Evolutionary conservation across 345 rosid species (phyloP).

Genomic region (Bruguiera sexangula): DNA sequence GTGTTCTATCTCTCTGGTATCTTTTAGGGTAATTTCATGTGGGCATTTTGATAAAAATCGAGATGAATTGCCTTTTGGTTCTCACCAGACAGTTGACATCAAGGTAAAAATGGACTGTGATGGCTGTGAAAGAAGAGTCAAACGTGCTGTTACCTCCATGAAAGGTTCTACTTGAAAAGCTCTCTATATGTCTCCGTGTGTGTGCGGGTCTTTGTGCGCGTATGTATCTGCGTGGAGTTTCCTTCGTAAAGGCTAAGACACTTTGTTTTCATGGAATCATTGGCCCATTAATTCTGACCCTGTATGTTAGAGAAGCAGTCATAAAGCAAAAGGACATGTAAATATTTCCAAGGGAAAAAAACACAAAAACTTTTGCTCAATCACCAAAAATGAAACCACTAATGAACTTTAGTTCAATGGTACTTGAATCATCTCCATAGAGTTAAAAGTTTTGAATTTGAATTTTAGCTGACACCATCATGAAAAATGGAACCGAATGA

Average conservation of each 20-base stretch:
- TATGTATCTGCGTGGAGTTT: too few species aligned
- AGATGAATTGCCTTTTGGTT: constrained; percentile 3
- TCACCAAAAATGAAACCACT: too few species aligned
- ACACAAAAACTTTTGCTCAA: neutral
- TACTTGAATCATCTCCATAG: too few species aligned
- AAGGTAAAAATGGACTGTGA: constrained; percentile 98
- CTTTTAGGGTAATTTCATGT: too few species aligned
- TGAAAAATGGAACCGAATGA: constrained; percentile 1
- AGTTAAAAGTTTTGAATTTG: too few species aligned
- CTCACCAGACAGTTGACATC: constrained; percentile 80
- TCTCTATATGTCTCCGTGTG: too few species aligned
- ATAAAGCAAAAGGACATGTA: neutral
- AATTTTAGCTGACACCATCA: neutral
- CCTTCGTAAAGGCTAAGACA: neutral
- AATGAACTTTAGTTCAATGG: too few species aligned
- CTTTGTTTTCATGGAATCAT: neutral
- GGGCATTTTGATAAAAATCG: too few species aligned
- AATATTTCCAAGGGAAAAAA: neutral
- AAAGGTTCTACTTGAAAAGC: constrained; percentile 46
- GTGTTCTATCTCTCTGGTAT: too few species aligned
- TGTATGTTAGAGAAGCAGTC: neutral
- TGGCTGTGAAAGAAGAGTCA: constrained; percentile 91
- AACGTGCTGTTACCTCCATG: constrained; percentile 62
- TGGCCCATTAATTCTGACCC: neutral
- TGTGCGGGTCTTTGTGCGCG: too few species aligned